Base-by-base conservation (phyloP, 1,284 basidiomycete species). In the Trichosporon sp. region DNA sequence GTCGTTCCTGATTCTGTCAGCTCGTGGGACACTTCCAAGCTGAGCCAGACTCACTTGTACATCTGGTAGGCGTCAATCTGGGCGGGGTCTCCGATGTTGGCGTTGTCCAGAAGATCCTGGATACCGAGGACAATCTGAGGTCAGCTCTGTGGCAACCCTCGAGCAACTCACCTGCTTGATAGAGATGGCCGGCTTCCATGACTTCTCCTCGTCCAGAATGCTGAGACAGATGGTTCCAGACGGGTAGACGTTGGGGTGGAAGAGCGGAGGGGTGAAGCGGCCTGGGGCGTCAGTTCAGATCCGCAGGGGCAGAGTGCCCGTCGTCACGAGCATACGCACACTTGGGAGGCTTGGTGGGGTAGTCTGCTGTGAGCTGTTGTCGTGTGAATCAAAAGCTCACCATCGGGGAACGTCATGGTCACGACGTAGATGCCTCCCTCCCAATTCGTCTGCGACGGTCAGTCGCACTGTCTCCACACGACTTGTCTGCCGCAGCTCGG, bases 191-290 rank as follows among this genome's bases (percentile, higher is more conserved):
- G 97, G 95, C 82, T 98, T 98, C 97, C 97, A 99, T 5, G 90
- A 91, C 84, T 99, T 99, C 84, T 99, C 97, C 81, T 99, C 97
- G 80, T 99, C 96, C 47, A 99, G 85, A 80, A 99, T 99, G 15
- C 95, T 98, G 25, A 99, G 87, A 81, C 97, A 99, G 65, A 99
- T 95, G 23, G 97, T 99, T 29, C 97, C 97, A 18, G 95, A 98
- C 0, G 97, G 97, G 83, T 98, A 99, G 66, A 99, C 95, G 81
- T 99, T 99, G 31, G 96, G 96, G 82, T 99, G 96, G 85, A 98
- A 99, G 64, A 98, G 86, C 31, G 96, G 92, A 1, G 97, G 96
- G 1, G 90, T 87, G 84, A 99, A 99, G 88, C 98, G 98, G 86
- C 94, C 95, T 97, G 81, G 56, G 60, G 21, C 11, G 62, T 70